Base-by-base conservation (phyloP, 257 asterid species). In the Ajuga chamaepitys region DNA sequence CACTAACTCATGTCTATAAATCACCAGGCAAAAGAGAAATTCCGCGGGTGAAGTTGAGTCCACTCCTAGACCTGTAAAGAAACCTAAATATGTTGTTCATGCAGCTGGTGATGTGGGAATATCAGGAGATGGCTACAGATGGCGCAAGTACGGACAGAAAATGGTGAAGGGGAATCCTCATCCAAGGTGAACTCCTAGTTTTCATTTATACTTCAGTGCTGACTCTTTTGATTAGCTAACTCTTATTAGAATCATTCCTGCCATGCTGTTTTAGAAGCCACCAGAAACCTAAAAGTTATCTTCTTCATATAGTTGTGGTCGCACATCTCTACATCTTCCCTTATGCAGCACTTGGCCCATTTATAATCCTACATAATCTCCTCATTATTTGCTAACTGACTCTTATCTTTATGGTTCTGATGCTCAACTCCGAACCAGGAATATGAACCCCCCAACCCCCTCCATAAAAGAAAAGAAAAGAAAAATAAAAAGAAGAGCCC, bases 111-210 rank as follows among this genome's bases (percentile, higher is more conserved):
- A 89, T 59, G 86, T 81, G 68, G 98, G 91, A 63, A 82, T 89
- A 67, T 87, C 98, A 61, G 95, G 93, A 66, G 98, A 92, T 84
- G 97, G 98, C 59, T 84, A 80, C 77, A 85, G 97, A 74, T 92
- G 98, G 98, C 95, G 98, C 68, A 92, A 92, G 83, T 92, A 92
- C 62, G 97, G 98, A 26, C 98, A 92, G 77, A 89, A 92, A 78
- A 89, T 85, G 96, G 98, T 92, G 58, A 92, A 89, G 78, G 98
- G 98, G 67, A 88, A 91, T 79, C 95, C 96, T 67, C 90, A 91
- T 79, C 96, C 96, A 41, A 91, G 98, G 96, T 91, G 64, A 61
- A 46, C 59, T 66, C 34, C 64, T 51, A 25, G 34, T 52, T 73
- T 38, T 48, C 20, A 52, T 58, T 50, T 48, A 57, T 71, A 30